phyloP scores from a whole-genome alignment of 306 rosid species.

The Astragalus glycyphyllos region DNA sequence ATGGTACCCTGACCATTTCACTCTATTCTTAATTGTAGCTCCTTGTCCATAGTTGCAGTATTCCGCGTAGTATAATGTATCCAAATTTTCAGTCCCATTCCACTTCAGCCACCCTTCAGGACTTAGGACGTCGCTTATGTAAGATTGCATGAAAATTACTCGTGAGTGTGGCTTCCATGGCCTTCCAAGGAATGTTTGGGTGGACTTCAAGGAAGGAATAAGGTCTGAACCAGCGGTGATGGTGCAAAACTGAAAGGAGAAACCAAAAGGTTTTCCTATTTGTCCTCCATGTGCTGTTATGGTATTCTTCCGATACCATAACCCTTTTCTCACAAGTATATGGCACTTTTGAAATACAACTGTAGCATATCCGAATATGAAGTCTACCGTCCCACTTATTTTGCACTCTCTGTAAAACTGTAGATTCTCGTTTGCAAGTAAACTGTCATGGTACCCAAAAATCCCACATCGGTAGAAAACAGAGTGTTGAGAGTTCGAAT shows the following conservation, averaged over 20 bases:
- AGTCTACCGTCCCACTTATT: slow-evolving; percentile 76
- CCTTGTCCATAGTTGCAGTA: slow-evolving; percentile 69
- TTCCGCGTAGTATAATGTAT: slow-evolving; percentile 69
- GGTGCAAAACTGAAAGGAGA: slow-evolving; percentile 81
- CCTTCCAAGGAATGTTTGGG: slow-evolving; percentile 67
- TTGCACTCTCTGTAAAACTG: slow-evolving; percentile 78
- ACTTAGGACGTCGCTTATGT: slow-evolving; percentile 52
- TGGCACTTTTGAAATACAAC: slow-evolving; percentile 77
- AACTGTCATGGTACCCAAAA: slow-evolving; percentile 69
- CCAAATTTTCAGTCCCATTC: slow-evolving; percentile 54
- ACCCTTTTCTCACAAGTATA: slow-evolving; percentile 56
- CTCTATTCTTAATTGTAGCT: slow-evolving; percentile 45
- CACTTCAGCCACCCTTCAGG: slow-evolving; percentile 85
- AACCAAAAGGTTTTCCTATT: slow-evolving; percentile 50
- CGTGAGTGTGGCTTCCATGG: slow-evolving; percentile 77
- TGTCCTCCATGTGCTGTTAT: slow-evolving; percentile 71
- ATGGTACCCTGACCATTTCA: slow-evolving; percentile 70
- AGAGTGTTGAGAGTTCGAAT: slow-evolving; percentile 70
- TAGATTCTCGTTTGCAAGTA: slow-evolving; percentile 73
- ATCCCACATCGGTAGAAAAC: slow-evolving; percentile 68
- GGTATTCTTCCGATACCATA: slow-evolving; percentile 67
- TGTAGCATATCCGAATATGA: slow-evolving; percentile 68
- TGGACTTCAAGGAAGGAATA: slow-evolving; percentile 30
- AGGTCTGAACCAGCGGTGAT: slow-evolving; percentile 62
- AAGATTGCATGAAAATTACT: slow-evolving; percentile 60